phyloP scores from a whole-genome alignment of 2,329 filamentous ascomycete species.

The Pochonia chlamydosporia region DNA sequence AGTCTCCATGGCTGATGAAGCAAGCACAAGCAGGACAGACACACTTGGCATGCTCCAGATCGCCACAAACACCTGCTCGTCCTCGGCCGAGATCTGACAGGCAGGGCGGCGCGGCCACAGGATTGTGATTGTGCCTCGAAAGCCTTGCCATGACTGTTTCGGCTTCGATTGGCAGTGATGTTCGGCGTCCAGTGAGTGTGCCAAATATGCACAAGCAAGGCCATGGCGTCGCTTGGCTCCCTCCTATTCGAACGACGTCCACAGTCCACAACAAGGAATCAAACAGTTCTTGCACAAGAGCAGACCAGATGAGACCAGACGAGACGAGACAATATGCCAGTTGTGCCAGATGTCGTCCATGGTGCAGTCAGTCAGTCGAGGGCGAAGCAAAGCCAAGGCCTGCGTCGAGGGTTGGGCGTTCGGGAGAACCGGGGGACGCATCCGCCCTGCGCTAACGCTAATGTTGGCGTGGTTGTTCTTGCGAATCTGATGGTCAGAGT shows the following conservation, averaged over 20 bases:
- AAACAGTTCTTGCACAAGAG: no score
- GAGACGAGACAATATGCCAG: no score
- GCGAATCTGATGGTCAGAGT: slow-evolving; percentile 3
- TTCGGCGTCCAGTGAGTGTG: no score
- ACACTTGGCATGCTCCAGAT: neutral
- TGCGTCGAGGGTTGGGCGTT: neutral
- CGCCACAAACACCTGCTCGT: neutral
- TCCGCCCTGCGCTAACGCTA: slow-evolving; percentile 11
- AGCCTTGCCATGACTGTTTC: no score
- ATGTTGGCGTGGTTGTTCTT: slow-evolving; percentile 7
- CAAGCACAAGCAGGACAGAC: neutral
- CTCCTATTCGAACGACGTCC: no score
- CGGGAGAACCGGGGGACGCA: slow-evolving; percentile 9
- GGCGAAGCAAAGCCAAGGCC: neutral
- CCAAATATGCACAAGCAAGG: no score
- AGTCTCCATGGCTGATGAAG: neutral
- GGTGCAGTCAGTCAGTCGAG: no score
- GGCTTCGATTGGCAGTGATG: neutral
- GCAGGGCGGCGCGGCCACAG: no score
- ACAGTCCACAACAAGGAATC: no score
- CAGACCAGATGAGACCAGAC: no score
- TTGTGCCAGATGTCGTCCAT: no score
- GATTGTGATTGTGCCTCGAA: neutral
- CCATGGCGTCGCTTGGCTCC: no score
- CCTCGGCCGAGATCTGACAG: slow-evolving; percentile 10